Evolutionary conservation across 345 rosid genomes (phyloP).

Genomic region (Tarenaya hassleriana): DNA sequence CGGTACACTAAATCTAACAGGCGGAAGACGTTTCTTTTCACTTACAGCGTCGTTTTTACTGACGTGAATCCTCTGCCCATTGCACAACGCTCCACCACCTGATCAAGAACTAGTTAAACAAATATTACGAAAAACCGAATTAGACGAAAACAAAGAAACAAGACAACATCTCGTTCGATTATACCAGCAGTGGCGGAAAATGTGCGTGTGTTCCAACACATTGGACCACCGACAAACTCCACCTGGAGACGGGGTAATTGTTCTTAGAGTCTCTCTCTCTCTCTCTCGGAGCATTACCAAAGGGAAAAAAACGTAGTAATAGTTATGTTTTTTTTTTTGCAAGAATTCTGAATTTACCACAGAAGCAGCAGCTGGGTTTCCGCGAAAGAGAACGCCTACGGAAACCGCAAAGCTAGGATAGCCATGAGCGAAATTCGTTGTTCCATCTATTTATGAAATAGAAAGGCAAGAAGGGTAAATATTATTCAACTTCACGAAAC

Average conservation of each 20-base stretch:
- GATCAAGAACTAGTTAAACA: constrained; percentile 20
- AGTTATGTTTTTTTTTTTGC: constrained; percentile 1
- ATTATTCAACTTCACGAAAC: background rate
- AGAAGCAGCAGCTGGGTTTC: constrained; percentile 81
- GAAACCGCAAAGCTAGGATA: constrained; percentile 98
- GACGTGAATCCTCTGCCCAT: constrained; percentile 66
- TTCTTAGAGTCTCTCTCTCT: background rate
- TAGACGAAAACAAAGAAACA: constrained; percentile 4
- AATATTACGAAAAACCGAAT: constrained; percentile 2
- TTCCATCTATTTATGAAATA: constrained; percentile 55
- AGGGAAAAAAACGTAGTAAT: background rate
- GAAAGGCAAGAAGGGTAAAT: background rate
- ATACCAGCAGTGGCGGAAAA: constrained; percentile 89
- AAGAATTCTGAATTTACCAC: constrained; percentile 48
- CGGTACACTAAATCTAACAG: background rate
- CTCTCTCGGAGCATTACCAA: constrained; percentile 4
- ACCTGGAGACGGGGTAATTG: constrained; percentile 39
- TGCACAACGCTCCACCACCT: constrained; percentile 98
- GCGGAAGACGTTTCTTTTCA: background rate
- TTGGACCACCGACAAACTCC: constrained; percentile 92
- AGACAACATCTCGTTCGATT: constrained; percentile 6
- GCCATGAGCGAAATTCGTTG: constrained; percentile 92
- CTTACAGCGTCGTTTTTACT: constrained; percentile 73
- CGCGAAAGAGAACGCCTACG: constrained; percentile 77
- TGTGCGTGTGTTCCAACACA: constrained; percentile 89